Evolutionary conservation across 140 eudicot species (phyloP).

Genomic region (Senecio squalidus): DNA sequence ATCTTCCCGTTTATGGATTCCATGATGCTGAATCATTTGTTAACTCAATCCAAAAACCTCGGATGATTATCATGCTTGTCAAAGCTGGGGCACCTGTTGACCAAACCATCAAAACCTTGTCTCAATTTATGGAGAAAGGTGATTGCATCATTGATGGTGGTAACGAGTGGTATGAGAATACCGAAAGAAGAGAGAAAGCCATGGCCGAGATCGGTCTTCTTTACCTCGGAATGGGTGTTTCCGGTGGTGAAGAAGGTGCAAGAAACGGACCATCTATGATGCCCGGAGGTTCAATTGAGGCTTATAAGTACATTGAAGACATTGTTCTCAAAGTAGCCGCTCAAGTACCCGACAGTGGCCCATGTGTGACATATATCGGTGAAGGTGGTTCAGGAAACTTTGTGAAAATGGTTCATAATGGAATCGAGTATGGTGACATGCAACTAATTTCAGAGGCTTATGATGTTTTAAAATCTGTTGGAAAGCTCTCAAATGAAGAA

Average conservation of each 20-base stretch:
- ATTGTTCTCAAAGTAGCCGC: slow-evolving; percentile 61
- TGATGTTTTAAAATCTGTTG: slow-evolving; percentile 55
- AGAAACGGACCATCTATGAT: slow-evolving; percentile 57
- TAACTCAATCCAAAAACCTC: slow-evolving; percentile 50
- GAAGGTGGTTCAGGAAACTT: slow-evolving; percentile 53
- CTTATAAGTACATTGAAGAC: slow-evolving; percentile 57
- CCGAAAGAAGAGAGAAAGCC: slow-evolving; percentile 56
- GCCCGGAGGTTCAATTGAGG: slow-evolving; percentile 62
- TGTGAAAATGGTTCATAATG: slow-evolving; percentile 58
- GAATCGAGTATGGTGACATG: slow-evolving; percentile 69
- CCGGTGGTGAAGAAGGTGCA: slow-evolving; percentile 72
- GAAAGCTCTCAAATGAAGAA: slow-evolving; percentile 50
- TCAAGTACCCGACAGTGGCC: slow-evolving; percentile 63
- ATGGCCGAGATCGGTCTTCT: slow-evolving; percentile 49
- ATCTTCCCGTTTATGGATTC: slow-evolving; percentile 54
- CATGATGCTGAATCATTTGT: slow-evolving; percentile 58
- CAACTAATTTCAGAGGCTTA: slow-evolving; percentile 62
- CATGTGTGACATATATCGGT: slow-evolving; percentile 57
- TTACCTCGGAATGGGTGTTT: slow-evolving; percentile 66
- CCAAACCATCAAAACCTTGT: slow-evolving; percentile 53
- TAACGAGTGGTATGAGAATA: slow-evolving; percentile 66
- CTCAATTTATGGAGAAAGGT: slow-evolving; percentile 54
- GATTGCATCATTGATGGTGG: slow-evolving; percentile 70
- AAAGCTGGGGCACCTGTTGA: slow-evolving; percentile 52
- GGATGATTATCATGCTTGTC: slow-evolving; percentile 57